Percentiles rank a stretch among this genome's conserved stretches.
phyloP scores from a whole-genome alignment of 768 basidiomycete species.

The Boletus patriciae region DNA sequence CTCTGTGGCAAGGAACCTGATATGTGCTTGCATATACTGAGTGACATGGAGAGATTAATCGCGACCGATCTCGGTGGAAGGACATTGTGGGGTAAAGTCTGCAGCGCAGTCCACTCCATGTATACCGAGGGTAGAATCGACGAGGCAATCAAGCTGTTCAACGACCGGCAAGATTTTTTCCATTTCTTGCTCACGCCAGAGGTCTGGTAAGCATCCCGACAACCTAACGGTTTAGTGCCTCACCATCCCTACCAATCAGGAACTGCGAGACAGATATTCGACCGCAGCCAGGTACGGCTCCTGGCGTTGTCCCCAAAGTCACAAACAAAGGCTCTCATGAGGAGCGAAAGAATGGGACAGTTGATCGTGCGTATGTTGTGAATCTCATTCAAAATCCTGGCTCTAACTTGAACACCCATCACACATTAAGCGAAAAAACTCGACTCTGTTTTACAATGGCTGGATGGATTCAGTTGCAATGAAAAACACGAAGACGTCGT shows the following conservation, averaged over 20 bases:
- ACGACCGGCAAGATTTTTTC: background rate
- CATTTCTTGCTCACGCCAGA: background rate
- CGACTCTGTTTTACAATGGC: background rate
- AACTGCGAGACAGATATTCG: background rate
- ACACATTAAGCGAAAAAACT: background rate
- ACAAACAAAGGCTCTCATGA: too few relatives aligned
- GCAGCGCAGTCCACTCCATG: background rate
- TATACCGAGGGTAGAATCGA: background rate
- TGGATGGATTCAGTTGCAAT: background rate
- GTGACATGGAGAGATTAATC: background rate
- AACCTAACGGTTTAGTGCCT: background rate
- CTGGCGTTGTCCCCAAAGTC: too few relatives aligned
- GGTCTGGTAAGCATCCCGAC: background rate
- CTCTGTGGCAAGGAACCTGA: constrained; percentile 3
- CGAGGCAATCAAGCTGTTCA: constrained; percentile 4
- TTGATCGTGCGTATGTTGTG: too few relatives aligned
- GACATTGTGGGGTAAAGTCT: background rate
- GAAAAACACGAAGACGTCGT: background rate
- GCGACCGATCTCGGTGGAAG: background rate
- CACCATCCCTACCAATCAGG: background rate
- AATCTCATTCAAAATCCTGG: background rate
- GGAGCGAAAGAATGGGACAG: too few relatives aligned
- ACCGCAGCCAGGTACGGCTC: background rate
- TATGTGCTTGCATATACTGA: constrained; percentile 4
- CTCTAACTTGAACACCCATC: background rate